Evolutionary conservation across 2,329 filamentous ascomycete species (phyloP), one percentile per base, ranked within the genome.

Genomic region (Tolypocladium sp.): DNA sequence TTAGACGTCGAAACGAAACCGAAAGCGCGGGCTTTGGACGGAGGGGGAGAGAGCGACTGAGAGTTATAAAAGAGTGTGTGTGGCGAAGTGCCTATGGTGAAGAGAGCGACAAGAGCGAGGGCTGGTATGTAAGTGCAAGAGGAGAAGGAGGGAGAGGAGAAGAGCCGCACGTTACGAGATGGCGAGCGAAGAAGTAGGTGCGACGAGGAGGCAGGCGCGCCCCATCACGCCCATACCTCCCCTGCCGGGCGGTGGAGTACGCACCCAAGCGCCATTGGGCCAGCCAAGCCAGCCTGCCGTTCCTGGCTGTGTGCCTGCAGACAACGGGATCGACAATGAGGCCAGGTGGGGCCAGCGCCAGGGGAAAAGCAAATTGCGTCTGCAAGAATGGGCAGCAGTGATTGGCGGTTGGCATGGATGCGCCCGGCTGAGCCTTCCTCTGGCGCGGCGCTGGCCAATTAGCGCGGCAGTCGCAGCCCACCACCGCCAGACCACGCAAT

Each of bases 331-430:
- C 57, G 37, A 55, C 42, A 57, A 37, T 37, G 56, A 15, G 20
- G 55, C 25, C 25, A 22, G 53, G 56, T 54, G 57, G 59, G 56
- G 57, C 12, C 46, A 8, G 44, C 41, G 33, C 37, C 59, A 61
- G 61, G 60, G 57, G 57, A 57, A 54, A 52, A 56, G 60, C 55
- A 63, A 63, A 64, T 62, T 64, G 13, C 60, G 54, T 53, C 51
- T 57, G 58, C 58, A 56, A 25, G 37, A 44, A 30, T 22, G 25
- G 44, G 38, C 27, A 25, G 20, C 37, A 12, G 51, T 58, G 54
- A 63, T 61, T 64, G 63, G 62, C 25, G 6, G 27, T 33, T 56
- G 55, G 59, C 62, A 56, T 20, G 59, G 59, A 27, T 22, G 7
- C 2, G 15, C 27, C 20, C 52, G 40, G 44, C 58, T 51, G 55